Base-by-base conservation (phyloP, 2,329 filamentous ascomycete genomes). In the Exophiala bonariae region DNA sequence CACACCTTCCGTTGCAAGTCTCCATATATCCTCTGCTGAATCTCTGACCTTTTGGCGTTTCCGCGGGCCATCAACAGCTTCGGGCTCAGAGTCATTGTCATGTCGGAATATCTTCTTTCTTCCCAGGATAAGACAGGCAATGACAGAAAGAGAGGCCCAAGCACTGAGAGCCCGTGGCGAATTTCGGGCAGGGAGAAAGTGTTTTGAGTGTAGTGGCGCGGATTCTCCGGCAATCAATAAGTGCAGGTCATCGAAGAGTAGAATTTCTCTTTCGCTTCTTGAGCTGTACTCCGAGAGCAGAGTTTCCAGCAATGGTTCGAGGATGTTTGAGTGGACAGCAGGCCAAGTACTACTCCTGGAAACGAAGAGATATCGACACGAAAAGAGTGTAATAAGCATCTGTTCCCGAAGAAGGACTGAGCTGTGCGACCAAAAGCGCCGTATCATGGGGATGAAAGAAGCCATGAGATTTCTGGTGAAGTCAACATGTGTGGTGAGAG, bases 241-340 rank as follows among this genome's bases (percentile, higher is more conserved):
- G 1, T 76, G 71, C 19, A 96, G 63, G 59, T 96, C 87, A 50
- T 88, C 82, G n/a, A 95, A 69, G 54, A 89, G 86, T 9, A 97
- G 74, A 30, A 85, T 80, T 38, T 87, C 83, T 49, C 82, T 81
- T 38, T 87, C 82, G 28, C 82, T 75, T 50, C 89, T 79, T 54
- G 76, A 83, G 3, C 81, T 76, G 66, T 97, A 97, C 60, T 96
- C 92, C 7, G 71, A 71, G 72, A 85, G 86, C n/a, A 99, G 68
- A 3, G 78, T 56, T 13, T 35, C 32, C 17, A 55, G 33, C 5
- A 57, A 44, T 10, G 44, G 31, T 35, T 49, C 26, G 5, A 50
- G 33, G 7, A 23, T 37, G 2, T 13, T 31, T 18, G 30, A 11
- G 14, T 44, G 59, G 63, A 47, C 60, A 65, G 55, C 70, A 50